Conservation (phyloP, 257 asterid genomes). For the Solanum appendiculatum region DNA sequence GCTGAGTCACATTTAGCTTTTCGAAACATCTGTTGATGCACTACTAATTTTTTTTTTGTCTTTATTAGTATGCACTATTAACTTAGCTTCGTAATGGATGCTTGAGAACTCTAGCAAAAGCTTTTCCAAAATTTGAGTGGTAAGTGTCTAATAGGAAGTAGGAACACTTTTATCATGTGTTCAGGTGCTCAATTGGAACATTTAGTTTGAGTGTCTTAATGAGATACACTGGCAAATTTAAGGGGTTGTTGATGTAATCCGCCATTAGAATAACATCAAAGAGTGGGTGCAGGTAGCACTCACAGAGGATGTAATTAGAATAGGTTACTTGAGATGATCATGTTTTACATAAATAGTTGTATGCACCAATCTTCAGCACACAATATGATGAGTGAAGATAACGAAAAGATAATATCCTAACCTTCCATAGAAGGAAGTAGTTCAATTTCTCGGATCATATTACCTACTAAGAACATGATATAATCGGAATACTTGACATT, state of each 20-base stretch:
- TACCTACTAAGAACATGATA: not conserved
- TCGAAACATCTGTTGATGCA: not conserved
- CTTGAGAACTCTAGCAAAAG: not conserved
- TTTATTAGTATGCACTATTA: not conserved
- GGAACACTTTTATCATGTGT: not conserved
- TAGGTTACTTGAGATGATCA: not conserved
- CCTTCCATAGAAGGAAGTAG: not conserved
- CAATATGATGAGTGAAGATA: not conserved
- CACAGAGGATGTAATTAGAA: not conserved
- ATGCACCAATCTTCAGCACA: not conserved
- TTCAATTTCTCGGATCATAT: not conserved
- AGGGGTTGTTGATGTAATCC: not conserved
- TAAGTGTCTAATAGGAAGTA: not conserved
- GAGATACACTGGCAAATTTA: not conserved
- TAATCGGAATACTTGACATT: not conserved
- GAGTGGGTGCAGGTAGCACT: not conserved
- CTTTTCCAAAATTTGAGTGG: not conserved
- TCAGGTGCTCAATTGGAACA: not conserved
- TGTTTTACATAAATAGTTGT: not conserved
- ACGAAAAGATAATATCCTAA: not conserved
- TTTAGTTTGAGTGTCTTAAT: not conserved
- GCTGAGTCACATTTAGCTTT: not conserved
- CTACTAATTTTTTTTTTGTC: not conserved
- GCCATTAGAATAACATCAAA: not conserved
- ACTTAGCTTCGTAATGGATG: not conserved